phyloP scores from a whole-genome alignment of 225 moss, liverwort and hornwort species.

The Climacium dendroides region DNA sequence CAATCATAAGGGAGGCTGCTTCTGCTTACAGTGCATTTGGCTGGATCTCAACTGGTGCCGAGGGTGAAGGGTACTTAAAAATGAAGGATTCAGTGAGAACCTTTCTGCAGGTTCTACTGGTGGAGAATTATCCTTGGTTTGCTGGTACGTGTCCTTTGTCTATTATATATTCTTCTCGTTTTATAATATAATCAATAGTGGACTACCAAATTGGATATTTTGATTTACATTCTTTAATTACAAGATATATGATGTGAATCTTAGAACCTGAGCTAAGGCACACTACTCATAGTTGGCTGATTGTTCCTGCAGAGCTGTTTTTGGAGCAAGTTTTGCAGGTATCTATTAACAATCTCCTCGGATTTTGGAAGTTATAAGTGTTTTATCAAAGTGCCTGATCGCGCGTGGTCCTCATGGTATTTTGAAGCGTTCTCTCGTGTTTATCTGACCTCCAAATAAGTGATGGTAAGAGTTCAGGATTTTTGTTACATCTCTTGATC shows the following conservation, averaged over 20 bases:
- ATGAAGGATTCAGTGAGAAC: conserved; percentile 48
- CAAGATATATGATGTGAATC: background rate
- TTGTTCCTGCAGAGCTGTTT: conserved; percentile 50
- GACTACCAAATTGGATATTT: background rate
- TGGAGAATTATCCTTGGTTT: conserved; percentile 70
- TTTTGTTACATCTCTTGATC: background rate
- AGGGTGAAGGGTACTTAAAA: conserved; percentile 38
- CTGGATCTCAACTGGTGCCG: conserved; percentile 46
- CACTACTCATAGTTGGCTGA: conserved; percentile 4
- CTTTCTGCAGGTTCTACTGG: conserved; percentile 49
- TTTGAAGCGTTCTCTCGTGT: background rate
- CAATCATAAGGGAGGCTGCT: conserved; percentile 50
- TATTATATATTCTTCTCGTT: background rate
- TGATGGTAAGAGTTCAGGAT: background rate
- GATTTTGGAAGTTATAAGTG: background rate
- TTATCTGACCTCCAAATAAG: background rate
- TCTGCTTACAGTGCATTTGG: conserved; percentile 61
- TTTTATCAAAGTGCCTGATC: background rate
- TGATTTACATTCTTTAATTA: background rate
- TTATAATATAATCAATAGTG: background rate
- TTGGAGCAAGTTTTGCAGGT: conserved; percentile 76
- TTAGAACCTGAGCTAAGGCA: background rate
- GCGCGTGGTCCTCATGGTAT: background rate
- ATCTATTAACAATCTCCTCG: background rate
- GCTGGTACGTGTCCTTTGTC: conserved; percentile 19